phyloP scores from a whole-genome alignment of 495 filamentous ascomycete genomes.

The Oidiodendron maius region DNA sequence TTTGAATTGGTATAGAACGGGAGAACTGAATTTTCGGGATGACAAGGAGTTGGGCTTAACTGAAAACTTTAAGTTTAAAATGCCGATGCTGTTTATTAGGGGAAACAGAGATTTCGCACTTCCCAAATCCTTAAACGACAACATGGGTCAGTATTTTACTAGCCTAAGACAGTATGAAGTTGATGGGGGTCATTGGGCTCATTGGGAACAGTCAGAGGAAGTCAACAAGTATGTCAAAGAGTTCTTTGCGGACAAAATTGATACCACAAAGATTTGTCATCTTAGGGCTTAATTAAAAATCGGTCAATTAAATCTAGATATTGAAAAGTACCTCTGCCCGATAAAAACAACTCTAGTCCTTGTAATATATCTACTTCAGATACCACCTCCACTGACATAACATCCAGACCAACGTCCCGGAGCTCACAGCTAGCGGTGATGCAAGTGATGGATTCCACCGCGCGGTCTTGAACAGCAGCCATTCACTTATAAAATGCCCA shows the following conservation, averaged over 20 bases:
- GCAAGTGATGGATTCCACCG: too few species aligned
- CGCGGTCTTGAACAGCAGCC: too few species aligned
- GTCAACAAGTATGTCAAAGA: constrained; percentile 36
- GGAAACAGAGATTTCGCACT: constrained; percentile 64
- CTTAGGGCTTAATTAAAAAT: too few species aligned
- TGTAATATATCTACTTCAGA: too few species aligned
- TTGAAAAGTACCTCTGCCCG: too few species aligned
- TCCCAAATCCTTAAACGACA: constrained; percentile 56
- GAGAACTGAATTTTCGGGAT: constrained; percentile 66
- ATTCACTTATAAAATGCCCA: too few species aligned
- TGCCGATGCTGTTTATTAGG: constrained; percentile 69
- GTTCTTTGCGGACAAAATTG: constrained; percentile 11
- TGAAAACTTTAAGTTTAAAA: constrained; percentile 41
- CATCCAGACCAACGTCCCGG: too few species aligned
- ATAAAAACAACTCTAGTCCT: too few species aligned
- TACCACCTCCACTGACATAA: too few species aligned
- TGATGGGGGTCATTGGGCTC: constrained; percentile 62
- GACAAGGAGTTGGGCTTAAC: constrained; percentile 46
- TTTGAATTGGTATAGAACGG: constrained; percentile 83
- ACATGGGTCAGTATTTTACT: constrained; percentile 61
- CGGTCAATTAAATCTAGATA: too few species aligned
- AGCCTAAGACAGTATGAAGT: constrained; percentile 50
- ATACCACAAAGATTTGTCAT: too few species aligned
- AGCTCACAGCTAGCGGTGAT: too few species aligned
- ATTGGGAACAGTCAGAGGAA: constrained; percentile 56